Evolutionary conservation across 2,329 filamentous ascomycete genomes (phyloP).

Genomic region (Phialophora macrospora): DNA sequence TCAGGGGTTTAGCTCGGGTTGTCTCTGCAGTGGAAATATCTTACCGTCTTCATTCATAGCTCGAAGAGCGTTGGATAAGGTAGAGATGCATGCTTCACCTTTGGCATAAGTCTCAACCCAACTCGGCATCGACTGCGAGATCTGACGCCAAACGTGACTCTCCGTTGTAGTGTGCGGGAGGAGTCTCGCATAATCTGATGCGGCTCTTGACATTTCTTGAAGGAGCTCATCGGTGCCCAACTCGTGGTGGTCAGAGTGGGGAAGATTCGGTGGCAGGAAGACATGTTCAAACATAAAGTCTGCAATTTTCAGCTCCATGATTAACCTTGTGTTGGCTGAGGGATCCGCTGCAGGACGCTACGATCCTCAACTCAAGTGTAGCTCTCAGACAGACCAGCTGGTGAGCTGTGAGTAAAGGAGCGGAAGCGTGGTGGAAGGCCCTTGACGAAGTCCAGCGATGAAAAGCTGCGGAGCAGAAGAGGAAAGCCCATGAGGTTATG

Average conservation of each 20-base stretch:
- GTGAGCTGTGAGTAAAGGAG: no score
- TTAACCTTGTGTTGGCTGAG: neutral
- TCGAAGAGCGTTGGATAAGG: conserved; percentile 6
- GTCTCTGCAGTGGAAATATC: neutral
- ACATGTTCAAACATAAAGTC: conserved; percentile 54
- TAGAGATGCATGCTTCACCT: conserved; percentile 19
- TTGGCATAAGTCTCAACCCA: conserved; percentile 29
- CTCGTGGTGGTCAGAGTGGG: conserved; percentile 47
- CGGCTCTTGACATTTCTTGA: conserved; percentile 17
- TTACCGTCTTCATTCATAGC: conserved; percentile 20
- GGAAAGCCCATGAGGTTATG: no score
- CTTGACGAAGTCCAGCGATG: no score
- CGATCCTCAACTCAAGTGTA: neutral
- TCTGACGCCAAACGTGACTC: conserved; percentile 10
- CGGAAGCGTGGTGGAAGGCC: no score
- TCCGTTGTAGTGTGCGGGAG: conserved; percentile 7
- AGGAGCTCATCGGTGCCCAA: conserved; percentile 21
- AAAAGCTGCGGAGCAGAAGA: no score
- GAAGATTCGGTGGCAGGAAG: conserved; percentile 56
- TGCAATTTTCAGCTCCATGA: conserved; percentile 13
- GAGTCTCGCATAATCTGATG: conserved; percentile 8
- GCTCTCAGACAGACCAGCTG: neutral
- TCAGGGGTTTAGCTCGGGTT: neutral
- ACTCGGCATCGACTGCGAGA: conserved; percentile 11
- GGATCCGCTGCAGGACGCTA: conserved; percentile 13